Evolutionary conservation across 768 basidiomycete species (phyloP).

Genomic region (Cystobasidium tubakii): DNA sequence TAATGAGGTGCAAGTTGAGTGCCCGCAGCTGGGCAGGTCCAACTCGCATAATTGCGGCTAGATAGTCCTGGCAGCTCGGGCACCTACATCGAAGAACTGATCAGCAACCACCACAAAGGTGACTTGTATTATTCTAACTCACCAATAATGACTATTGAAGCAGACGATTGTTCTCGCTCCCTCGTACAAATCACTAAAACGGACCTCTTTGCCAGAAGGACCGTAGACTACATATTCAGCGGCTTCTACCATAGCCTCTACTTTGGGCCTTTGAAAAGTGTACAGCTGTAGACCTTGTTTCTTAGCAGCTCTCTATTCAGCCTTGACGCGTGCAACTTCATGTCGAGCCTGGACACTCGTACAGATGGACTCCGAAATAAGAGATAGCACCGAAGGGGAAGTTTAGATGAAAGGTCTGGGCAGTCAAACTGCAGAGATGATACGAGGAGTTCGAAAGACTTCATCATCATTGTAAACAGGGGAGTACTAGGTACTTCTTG

Average conservation of each 20-base stretch:
- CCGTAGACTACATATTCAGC: background rate
- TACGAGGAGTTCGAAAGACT: background rate
- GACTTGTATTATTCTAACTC: too few relatives aligned
- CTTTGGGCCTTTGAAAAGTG: conserved; percentile 5
- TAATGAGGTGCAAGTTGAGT: conserved; percentile 25
- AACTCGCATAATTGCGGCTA: conserved; percentile 28
- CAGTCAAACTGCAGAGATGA: background rate
- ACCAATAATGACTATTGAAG: conserved; percentile 36
- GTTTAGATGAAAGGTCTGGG: background rate
- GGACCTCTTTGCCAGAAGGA: background rate
- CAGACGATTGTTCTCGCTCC: conserved; percentile 30
- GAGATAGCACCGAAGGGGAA: background rate
- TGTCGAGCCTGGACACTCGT: background rate
- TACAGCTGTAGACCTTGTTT: background rate
- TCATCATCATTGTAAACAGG: background rate
- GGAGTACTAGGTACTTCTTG: background rate
- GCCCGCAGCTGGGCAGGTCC: conserved; percentile 16
- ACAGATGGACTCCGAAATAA: background rate
- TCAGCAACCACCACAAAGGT: too few relatives aligned
- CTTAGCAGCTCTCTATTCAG: background rate
- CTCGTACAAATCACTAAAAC: conserved; percentile 31
- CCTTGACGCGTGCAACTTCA: conserved; percentile 4
- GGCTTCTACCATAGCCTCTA: conserved; percentile 5
- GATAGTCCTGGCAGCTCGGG: conserved; percentile 31
- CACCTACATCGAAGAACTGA: conserved; percentile 23